Evolutionary conservation across 176 grass and related monocot genomes (phyloP).

Genomic region (Themeda triandra): DNA sequence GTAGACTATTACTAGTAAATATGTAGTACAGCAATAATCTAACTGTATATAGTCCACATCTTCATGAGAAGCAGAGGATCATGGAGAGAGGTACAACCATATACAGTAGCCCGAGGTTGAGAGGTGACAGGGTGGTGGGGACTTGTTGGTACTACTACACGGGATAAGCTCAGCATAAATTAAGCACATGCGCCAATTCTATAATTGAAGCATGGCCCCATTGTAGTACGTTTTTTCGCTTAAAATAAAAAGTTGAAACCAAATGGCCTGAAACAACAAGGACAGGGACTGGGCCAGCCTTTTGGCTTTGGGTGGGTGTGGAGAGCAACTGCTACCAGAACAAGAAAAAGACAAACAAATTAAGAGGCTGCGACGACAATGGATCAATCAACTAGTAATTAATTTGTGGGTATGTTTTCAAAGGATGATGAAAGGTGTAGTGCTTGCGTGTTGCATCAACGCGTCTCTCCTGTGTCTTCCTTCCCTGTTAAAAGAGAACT

Average conservation of each 20-base stretch:
- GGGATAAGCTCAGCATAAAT: background rate
- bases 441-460: background rate
- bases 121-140: background rate
- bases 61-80: background rate
- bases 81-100: background rate
- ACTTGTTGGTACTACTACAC: background rate
- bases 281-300: too few species aligned
- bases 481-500: background rate
- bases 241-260: background rate
- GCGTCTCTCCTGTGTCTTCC: background rate
- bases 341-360: background rate
- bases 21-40: background rate
- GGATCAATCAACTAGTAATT: background rate
- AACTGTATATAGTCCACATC: background rate
- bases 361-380: background rate
- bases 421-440: background rate
- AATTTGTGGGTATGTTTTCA: background rate
- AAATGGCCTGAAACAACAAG: background rate
- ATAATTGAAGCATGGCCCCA: background rate
- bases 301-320: background rate
- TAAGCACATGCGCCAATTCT: background rate
- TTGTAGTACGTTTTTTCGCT: too few species aligned
- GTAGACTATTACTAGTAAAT: background rate
- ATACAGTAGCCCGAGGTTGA: background rate
- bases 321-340: background rate